phyloP scores from a whole-genome alignment of 441 rosid species.

The Croton laevigatus region DNA sequence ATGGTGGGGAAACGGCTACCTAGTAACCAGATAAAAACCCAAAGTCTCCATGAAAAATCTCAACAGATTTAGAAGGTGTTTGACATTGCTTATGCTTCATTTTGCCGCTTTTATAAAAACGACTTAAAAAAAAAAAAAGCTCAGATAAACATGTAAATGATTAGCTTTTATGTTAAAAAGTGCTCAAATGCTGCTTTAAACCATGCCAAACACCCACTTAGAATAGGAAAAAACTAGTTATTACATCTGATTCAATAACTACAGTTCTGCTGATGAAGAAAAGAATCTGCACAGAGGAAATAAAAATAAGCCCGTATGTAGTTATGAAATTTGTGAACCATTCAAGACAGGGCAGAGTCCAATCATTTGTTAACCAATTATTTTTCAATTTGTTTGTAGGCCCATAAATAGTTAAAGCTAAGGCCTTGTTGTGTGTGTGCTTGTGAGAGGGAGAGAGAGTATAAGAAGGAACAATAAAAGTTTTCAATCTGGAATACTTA shows the following conservation, averaged over 20 bases:
- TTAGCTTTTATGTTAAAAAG: no score
- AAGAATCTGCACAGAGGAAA: no score
- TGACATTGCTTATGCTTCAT: no score
- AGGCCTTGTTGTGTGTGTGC: background rate
- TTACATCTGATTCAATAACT: background rate
- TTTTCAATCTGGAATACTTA: constrained; percentile 30
- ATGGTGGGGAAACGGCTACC: no score
- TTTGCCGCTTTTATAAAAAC: no score
- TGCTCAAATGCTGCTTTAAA: no score
- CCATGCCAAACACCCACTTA: no score
- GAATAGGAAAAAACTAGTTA: background rate
- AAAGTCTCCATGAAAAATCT: background rate
- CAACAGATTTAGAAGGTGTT: no score
- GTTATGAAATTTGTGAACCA: background rate
- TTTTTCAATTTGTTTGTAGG: background rate
- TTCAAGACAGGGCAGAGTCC: no score
- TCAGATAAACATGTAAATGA: no score
- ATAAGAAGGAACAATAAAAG: background rate
- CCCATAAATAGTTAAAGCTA: background rate
- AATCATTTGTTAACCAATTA: no score
- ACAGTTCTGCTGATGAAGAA: background rate
- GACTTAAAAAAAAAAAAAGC: no score
- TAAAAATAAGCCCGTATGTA: background rate
- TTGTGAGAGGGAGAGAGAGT: background rate
- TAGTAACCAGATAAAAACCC: background rate